Conservation (phyloP, 106 monocot genomes). For the Hemerocallis citrina region DNA sequence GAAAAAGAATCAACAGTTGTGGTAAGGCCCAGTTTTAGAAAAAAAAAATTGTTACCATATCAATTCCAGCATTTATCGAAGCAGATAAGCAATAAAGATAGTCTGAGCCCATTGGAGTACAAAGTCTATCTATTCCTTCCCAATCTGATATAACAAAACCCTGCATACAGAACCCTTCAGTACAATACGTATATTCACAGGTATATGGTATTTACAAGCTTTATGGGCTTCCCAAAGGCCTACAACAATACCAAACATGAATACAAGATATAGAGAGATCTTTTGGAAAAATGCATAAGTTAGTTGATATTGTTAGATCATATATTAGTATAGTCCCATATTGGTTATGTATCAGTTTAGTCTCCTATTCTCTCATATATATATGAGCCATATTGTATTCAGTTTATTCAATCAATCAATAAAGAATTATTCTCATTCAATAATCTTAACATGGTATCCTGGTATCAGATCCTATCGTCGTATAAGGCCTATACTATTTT, state of each 20-base stretch:
- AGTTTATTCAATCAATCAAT: no score
- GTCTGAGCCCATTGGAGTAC: conserved; percentile 59
- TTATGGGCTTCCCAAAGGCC: neutral
- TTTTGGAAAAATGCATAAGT: neutral
- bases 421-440: no score
- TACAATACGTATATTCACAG: neutral
- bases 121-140: conserved; percentile 80
- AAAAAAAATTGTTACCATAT: conserved; percentile 49
- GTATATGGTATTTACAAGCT: neutral
- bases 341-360: no score
- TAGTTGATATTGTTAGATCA: no score
- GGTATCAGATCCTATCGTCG: no score
- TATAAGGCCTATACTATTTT: no score
- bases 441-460: no score
- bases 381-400: no score
- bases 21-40: neutral
- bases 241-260: neutral
- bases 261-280: neutral
- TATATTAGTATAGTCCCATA: no score
- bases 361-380: no score
- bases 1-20: neutral
- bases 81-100: conserved; percentile 69
- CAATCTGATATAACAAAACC: conserved; percentile 86
- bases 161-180: conserved; percentile 23
- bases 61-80: conserved; percentile 84